Evolutionary conservation across 2,329 filamentous ascomycete genomes (phyloP).

Genomic region (Fusarium praegraminearum): DNA sequence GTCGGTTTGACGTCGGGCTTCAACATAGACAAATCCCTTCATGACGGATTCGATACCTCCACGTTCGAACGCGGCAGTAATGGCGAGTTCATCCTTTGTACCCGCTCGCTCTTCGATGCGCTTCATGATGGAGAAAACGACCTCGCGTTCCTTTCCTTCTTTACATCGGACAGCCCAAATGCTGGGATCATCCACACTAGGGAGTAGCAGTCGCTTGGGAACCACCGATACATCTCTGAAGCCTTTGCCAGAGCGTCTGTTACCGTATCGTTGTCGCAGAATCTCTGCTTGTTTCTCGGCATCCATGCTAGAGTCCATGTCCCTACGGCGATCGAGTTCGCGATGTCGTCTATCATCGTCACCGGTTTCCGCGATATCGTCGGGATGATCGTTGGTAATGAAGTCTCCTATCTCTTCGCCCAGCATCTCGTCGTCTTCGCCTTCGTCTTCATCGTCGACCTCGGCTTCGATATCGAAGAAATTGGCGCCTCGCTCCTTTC

Average conservation of each 20-base stretch:
- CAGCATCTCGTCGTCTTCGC: slow-evolving; percentile 89
- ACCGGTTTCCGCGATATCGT: slow-evolving; percentile 84
- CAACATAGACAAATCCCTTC: slow-evolving; percentile 95
- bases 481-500: slow-evolving; percentile 79
- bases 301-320: slow-evolving; percentile 88
- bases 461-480: slow-evolving; percentile 99
- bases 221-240: slow-evolving; percentile 79
- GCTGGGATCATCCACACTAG: slow-evolving; percentile 93
- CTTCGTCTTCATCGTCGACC: slow-evolving; percentile 93
- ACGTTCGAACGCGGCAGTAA: slow-evolving; percentile 93
- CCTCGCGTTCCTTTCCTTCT: slow-evolving; percentile 94
- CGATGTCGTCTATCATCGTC: slow-evolving; percentile 93
- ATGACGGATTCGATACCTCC: slow-evolving; percentile 81
- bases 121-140: slow-evolving; percentile 88
- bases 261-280: slow-evolving; percentile 88
- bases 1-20: slow-evolving; percentile 88
- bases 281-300: slow-evolving; percentile 93
- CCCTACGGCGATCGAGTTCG: slow-evolving; percentile 91
- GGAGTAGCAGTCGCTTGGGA: slow-evolving; percentile 86
- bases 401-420: slow-evolving; percentile 85
- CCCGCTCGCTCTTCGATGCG: slow-evolving; percentile 83
- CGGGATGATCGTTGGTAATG: slow-evolving; percentile 89
- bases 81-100: slow-evolving; percentile 83
- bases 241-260: slow-evolving; percentile 74
- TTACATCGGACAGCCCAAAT: slow-evolving; percentile 96